phyloP scores from a whole-genome alignment of 208 protist genomes.

The Kentomonas sorsogonicus region DNA sequence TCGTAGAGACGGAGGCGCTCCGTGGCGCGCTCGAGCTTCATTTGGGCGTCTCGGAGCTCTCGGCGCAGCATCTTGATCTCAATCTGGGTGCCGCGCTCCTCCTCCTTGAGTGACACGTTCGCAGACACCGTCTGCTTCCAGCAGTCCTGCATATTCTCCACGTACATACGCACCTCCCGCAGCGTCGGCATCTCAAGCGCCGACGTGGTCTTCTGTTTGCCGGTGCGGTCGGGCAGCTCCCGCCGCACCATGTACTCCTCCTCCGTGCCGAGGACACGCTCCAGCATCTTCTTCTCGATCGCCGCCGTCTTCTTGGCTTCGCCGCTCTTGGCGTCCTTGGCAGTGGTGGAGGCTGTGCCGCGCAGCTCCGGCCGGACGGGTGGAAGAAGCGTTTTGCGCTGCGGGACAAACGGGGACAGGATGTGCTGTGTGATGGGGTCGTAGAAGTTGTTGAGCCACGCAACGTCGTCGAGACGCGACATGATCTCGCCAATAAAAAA shows the following conservation, averaged over 20 bases:
- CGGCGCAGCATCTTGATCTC: slow-evolving; percentile 48
- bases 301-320: slow-evolving; percentile 4
- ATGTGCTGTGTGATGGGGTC: slow-evolving; percentile 85
- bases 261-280: slow-evolving; percentile 30
- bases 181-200: slow-evolving; percentile 52
- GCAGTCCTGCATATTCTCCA: slow-evolving; percentile 81
- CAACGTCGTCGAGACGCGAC: slow-evolving; percentile 61
- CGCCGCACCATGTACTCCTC: slow-evolving; percentile 47
- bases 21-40: slow-evolving; percentile 28
- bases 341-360: neutral
- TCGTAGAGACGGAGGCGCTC: slow-evolving; percentile 77
- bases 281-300: slow-evolving; percentile 14
- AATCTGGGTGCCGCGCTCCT: slow-evolving; percentile 42
- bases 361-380: slow-evolving; percentile 1
- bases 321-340: slow-evolving; percentile 1
- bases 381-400: slow-evolving; percentile 19
- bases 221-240: slow-evolving; percentile 30
- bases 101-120: slow-evolving; percentile 54
- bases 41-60: slow-evolving; percentile 37
- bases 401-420: slow-evolving; percentile 61
- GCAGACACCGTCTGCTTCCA: slow-evolving; percentile 60
- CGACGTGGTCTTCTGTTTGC: slow-evolving; percentile 33
- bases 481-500: slow-evolving; percentile 72
- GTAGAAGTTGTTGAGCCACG: slow-evolving; percentile 74
- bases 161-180: slow-evolving; percentile 65